phyloP scores from a whole-genome alignment of 78 protist genomes.

The Dictyostelium brefeldianum region DNA sequence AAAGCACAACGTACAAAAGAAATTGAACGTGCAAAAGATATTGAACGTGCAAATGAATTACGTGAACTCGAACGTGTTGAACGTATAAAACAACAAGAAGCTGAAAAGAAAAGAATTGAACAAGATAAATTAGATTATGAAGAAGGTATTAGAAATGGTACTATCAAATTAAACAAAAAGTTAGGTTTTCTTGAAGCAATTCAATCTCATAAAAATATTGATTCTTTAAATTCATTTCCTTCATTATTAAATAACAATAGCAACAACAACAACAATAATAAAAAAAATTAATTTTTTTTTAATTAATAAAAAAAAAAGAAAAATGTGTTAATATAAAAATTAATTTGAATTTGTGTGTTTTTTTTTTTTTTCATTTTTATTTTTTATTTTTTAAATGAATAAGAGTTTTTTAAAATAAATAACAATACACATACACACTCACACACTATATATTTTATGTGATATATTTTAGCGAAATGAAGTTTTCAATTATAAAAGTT shows the following conservation, averaged over 20 bases:
- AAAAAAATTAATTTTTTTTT: neutral
- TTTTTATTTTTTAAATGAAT: no score
- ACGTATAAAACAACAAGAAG: conserved; percentile 11
- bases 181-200: conserved; percentile 24
- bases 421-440: no score
- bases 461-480: no score
- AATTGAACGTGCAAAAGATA: conserved; percentile 36
- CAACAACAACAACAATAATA: neutral
- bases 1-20: conserved; percentile 34
- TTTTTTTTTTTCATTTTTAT: no score
- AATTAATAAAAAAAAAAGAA: neutral
- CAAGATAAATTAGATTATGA: conserved; percentile 37
- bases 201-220: conserved; percentile 38
- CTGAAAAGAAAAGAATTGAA: conserved; percentile 22
- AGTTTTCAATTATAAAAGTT: no score
- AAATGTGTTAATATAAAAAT: neutral
- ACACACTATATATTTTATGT: no score
- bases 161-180: neutral
- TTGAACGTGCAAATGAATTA: conserved; percentile 37
- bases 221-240: conserved; percentile 16
- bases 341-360: no score
- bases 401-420: no score
- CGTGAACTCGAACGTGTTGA: neutral
- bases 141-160: conserved; percentile 25
- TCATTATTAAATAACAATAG: neutral